Evolutionary conservation across 345 rosid genomes (phyloP), one percentile per base, ranked within the genome.

Genomic region (Rhizophora mangle): DNA sequence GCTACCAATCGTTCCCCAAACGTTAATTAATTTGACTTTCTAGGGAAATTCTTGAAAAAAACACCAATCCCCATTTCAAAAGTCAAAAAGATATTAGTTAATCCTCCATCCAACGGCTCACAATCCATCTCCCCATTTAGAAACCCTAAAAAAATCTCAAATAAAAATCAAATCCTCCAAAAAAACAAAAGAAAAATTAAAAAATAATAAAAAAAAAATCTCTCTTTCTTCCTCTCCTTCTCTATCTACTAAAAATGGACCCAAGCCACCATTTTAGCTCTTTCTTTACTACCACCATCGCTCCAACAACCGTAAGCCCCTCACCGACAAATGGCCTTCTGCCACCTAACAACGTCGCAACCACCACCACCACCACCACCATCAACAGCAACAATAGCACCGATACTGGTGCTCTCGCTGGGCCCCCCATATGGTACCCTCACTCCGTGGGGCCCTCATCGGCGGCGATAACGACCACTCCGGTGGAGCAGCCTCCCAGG

Each of bases 281-380:
- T 8, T 72, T 60, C 60, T 61, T 61, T 49, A 31, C 73, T 29
- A 2, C 52, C 16, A 27, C 22, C 67, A 16, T 79, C 74, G 6
- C 72, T 64, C 21, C 76, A 80, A 29, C 82, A 84, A 62, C 88
- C 81, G 94, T 11, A 64, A 47, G n/a, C 78, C 81, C 86, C 29
- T 76, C 92, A 0, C 82, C 86, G 46, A 82, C 82, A 79, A 93
- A 88, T 83, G 98, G 87, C 69, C 78, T 87, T 67, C 74, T 86
- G 4, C 84, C 88, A 0, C 52, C 85, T 18, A 73, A 68, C 62
- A 81, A 77, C 8, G 83, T 21, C 26, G 60, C 54, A 60, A 39
- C 18, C 68, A 34, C 46, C 61, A 32, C 61, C 69, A 63, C 29
- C 90, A 82, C 46, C 20, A 51, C 15, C 22, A 32, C 13, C 69